phyloP scores from a whole-genome alignment of 1,139 yeast genomes.

The Pneumocystis jirovecii region DNA sequence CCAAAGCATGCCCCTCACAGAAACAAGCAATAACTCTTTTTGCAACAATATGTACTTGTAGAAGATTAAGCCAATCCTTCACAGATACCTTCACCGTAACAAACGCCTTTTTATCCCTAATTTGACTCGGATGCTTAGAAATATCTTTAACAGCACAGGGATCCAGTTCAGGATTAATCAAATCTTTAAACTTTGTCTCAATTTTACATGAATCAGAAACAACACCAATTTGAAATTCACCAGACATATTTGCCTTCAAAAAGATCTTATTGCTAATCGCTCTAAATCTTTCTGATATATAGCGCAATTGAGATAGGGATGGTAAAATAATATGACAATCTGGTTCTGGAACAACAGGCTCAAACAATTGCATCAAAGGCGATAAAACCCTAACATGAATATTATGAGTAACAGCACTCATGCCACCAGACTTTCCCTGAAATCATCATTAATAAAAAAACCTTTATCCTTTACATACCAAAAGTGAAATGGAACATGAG shows the following conservation, averaged over 20 bases:
- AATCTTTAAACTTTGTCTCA: conserved; percentile 19
- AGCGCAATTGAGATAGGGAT: conserved; percentile 16
- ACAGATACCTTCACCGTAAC: conserved; percentile 19
- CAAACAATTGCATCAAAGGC: conserved; percentile 13
- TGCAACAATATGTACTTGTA: conserved; percentile 20
- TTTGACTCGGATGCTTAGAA: conserved; percentile 5
- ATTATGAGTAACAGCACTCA: conserved; percentile 11
- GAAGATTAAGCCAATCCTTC: conserved; percentile 24
- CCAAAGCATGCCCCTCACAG: conserved; percentile 20
- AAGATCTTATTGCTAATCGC: conserved; percentile 18
- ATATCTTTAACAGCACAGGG: conserved; percentile 9
- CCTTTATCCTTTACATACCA: neutral
- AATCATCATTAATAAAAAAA: conserved; percentile 3
- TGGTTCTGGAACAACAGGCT: conserved; percentile 19
- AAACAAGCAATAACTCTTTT: conserved; percentile 24
- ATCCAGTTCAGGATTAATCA: conserved; percentile 17
- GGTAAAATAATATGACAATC: conserved; percentile 17
- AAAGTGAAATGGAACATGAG: conserved; percentile 3
- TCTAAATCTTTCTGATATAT: conserved; percentile 19
- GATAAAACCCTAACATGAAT: conserved; percentile 12
- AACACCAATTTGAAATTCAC: conserved; percentile 19
- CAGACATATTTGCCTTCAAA: conserved; percentile 18
- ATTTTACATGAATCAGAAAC: conserved; percentile 19
- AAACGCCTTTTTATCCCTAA: conserved; percentile 12
- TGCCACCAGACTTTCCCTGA: conserved; percentile 10